phyloP scores from a whole-genome alignment of 176 grass and related monocot species.

The Triticum monococcum region DNA sequence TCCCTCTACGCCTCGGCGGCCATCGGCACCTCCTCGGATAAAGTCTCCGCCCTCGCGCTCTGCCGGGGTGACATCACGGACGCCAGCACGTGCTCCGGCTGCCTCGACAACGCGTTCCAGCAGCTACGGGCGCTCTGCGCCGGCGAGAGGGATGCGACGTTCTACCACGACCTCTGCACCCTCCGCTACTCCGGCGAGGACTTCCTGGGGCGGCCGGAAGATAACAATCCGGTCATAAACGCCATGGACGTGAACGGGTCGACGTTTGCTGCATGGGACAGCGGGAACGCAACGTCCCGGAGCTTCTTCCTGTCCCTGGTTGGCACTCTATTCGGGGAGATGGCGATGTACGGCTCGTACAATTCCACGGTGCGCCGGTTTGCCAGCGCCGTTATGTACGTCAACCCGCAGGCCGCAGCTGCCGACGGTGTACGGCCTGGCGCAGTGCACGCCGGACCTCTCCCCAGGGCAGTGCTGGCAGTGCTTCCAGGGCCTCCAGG shows the following conservation, averaged over 20 bases:
- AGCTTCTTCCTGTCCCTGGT: constrained; percentile 47
- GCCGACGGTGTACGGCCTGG: constrained; percentile 62
- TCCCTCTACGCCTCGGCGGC: constrained; percentile 9
- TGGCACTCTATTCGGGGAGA: constrained; percentile 48
- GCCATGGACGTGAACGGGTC: constrained; percentile 43
- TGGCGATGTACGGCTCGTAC: constrained; percentile 48
- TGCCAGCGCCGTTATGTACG: constrained; percentile 45
- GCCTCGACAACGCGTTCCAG: constrained; percentile 26
- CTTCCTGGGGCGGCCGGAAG: constrained; percentile 25
- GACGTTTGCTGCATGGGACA: constrained; percentile 40
- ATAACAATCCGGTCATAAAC: constrained; percentile 37
- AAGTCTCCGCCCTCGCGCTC: constrained; percentile 35
- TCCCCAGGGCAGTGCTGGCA: constrained; percentile 40
- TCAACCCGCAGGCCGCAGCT: constrained; percentile 36
- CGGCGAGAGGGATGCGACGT: constrained; percentile 24
- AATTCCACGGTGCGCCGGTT: constrained; percentile 36
- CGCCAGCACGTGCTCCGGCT: constrained; percentile 25
- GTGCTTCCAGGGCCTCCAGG: constrained; percentile 40
- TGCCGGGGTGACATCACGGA: constrained; percentile 53
- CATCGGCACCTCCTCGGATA: constrained; percentile 28
- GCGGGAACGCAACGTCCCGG: constrained; percentile 35
- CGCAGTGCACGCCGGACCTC: constrained; percentile 76
- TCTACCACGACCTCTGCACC: constrained; percentile 50
- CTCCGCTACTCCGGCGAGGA: constrained; percentile 48
- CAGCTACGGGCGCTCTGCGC: constrained; percentile 4